Evolutionary conservation across 192 early-diverging fungal genomes (phyloP).

Genomic region (Backusella sp.): DNA sequence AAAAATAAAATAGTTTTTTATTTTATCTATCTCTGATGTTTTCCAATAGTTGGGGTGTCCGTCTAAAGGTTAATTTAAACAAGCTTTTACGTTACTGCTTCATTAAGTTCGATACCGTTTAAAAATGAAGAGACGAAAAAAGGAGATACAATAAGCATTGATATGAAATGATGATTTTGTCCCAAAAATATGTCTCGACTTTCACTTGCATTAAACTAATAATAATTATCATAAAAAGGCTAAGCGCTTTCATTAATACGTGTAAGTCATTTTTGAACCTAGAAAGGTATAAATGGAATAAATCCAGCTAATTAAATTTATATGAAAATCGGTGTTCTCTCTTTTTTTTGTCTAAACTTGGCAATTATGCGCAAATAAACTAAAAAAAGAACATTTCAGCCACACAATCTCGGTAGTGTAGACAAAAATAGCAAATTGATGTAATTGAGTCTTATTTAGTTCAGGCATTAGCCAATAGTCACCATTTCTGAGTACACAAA

Average conservation of each 20-base stretch:
- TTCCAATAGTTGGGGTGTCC: background rate
- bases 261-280: background rate
- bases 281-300: background rate
- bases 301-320: background rate
- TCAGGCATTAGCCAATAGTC: background rate
- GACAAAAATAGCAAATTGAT: background rate
- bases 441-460: background rate
- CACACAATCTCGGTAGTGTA: background rate
- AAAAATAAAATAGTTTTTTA: background rate
- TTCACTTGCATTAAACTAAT: background rate
- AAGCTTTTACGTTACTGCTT: background rate
- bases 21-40: background rate
- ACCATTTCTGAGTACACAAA: background rate
- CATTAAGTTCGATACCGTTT: too few species aligned
- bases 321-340: background rate
- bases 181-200: background rate
- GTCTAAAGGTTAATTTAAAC: background rate
- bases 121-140: background rate
- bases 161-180: background rate
- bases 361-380: background rate
- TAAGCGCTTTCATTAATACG: background rate
- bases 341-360: background rate
- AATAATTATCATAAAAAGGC: background rate
- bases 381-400: slow-evolving; percentile 8
- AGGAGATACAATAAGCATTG: background rate